A percentile compares a stretch with the other conserved stretches of the same genome.
phyloP scores from a whole-genome alignment of 805 yeast species.

The Kodamaea neixiangensis region DNA sequence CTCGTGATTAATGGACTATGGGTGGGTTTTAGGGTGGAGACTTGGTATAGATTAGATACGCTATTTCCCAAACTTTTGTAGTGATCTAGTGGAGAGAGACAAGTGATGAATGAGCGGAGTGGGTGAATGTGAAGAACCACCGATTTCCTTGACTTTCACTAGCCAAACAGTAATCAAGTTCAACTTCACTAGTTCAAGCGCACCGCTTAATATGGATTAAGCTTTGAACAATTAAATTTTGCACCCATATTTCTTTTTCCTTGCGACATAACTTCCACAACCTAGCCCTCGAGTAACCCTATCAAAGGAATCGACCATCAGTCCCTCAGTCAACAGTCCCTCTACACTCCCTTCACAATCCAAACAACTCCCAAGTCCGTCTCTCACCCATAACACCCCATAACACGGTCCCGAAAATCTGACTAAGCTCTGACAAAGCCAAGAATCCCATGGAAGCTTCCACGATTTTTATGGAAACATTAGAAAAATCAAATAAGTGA shows the following conservation, averaged over 20 bases:
- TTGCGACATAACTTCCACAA: not conserved
- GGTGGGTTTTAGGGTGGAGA: not conserved
- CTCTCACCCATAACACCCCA: not conserved
- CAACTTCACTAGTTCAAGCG: too few relatives aligned
- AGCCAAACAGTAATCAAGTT: too few relatives aligned
- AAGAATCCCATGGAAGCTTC: slow-evolving; percentile 21
- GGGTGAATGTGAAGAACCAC: too few relatives aligned
- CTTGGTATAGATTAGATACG: not conserved
- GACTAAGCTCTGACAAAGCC: slow-evolving; percentile 14
- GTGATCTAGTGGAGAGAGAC: too few relatives aligned
- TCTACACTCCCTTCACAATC: not conserved
- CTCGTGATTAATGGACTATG: slow-evolving; percentile 1
- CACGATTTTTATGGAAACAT: not conserved
- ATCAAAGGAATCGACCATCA: not conserved
- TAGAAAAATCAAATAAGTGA: slow-evolving; percentile 1
- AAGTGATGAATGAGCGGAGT: too few relatives aligned
- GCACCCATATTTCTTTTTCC: not conserved
- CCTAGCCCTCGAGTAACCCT: not conserved
- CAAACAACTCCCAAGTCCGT: not conserved
- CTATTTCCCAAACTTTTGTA: too few relatives aligned
- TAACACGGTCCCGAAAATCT: not conserved
- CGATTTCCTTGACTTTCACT: too few relatives aligned
- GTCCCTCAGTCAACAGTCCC: not conserved
- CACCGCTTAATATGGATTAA: too few relatives aligned
- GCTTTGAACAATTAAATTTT: not conserved